Evolutionary conservation across 2,329 filamentous ascomycete genomes (phyloP).

Genomic region (Berkeleyomyces basicola): DNA sequence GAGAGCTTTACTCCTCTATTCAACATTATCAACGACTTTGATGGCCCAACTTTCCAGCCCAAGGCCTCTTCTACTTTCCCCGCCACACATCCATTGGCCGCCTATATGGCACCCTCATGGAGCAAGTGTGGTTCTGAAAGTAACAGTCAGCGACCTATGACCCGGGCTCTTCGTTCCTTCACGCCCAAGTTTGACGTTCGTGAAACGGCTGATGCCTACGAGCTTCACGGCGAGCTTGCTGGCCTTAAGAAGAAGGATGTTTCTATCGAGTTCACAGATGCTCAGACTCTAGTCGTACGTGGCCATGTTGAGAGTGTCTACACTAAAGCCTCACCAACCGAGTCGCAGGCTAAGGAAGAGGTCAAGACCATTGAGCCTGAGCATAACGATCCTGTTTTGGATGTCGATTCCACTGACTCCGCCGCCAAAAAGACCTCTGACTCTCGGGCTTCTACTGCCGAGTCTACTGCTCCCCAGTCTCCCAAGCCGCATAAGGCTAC

Average conservation of each 20-base stretch:
- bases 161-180: slow-evolving; percentile 36
- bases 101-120: neutral
- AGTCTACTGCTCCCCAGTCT: slow-evolving; percentile 15
- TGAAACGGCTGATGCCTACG: slow-evolving; percentile 50
- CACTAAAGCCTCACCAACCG: slow-evolving; percentile 24
- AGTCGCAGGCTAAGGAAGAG: neutral
- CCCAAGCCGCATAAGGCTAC: slow-evolving; percentile 37
- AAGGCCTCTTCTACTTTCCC: slow-evolving; percentile 8
- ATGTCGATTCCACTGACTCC: slow-evolving; percentile 24
- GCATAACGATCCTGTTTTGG: slow-evolving; percentile 30
- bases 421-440: slow-evolving; percentile 13
- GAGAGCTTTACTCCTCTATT: slow-evolving; percentile 43
- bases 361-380: neutral
- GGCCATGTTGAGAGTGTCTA: slow-evolving; percentile 51
- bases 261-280: slow-evolving; percentile 62
- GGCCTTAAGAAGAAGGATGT: slow-evolving; percentile 60
- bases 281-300: slow-evolving; percentile 53
- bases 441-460: neutral
- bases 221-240: slow-evolving; percentile 66
- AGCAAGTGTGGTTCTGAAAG: neutral
- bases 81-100: neutral
- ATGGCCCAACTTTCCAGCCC: slow-evolving; percentile 32
- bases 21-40: slow-evolving; percentile 47
- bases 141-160: slow-evolving; percentile 1
- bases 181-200: slow-evolving; percentile 63